Evolutionary conservation across 116 monocot species (phyloP).

Genomic region (Cymodocea nodosa): DNA sequence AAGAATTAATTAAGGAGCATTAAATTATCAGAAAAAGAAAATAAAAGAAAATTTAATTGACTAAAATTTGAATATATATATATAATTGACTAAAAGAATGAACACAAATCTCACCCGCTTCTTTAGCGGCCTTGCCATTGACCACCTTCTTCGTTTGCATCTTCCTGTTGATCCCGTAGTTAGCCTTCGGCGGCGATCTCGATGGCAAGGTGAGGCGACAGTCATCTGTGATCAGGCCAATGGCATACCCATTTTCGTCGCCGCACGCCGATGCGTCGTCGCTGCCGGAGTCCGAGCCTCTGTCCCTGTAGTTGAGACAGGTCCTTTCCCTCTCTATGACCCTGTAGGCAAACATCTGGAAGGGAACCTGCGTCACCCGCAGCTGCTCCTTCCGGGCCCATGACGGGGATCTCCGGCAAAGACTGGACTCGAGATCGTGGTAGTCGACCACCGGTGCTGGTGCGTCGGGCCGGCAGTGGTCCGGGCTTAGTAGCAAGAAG

Average conservation of each 20-base stretch:
- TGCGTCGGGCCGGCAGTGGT: conserved; percentile 8
- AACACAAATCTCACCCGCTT: not conserved
- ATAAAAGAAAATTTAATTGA: too few relatives aligned
- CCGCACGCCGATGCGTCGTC: conserved; percentile 13
- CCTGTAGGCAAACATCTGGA: conserved; percentile 77
- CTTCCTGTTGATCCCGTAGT: not conserved
- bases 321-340: conserved; percentile 69
- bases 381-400: conserved; percentile 7
- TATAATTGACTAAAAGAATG: too few relatives aligned
- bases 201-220: not conserved
- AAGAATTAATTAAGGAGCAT: too few relatives aligned
- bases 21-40: too few relatives aligned
- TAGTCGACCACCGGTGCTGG: conserved; percentile 32
- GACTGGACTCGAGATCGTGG: conserved; percentile 35
- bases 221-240: not conserved
- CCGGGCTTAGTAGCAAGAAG: conserved; percentile 35
- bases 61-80: too few relatives aligned
- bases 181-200: conserved; percentile 2
- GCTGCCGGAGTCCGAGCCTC: conserved; percentile 53
- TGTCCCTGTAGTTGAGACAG: conserved; percentile 21
- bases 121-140: not conserved
- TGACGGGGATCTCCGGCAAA: conserved; percentile 20
- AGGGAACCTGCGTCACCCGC: conserved; percentile 37
- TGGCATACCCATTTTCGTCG: not conserved
- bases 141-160: not conserved